Conservation (phyloP, 2,329 filamentous ascomycete species). For the Coniochaeta prunicola region DNA sequence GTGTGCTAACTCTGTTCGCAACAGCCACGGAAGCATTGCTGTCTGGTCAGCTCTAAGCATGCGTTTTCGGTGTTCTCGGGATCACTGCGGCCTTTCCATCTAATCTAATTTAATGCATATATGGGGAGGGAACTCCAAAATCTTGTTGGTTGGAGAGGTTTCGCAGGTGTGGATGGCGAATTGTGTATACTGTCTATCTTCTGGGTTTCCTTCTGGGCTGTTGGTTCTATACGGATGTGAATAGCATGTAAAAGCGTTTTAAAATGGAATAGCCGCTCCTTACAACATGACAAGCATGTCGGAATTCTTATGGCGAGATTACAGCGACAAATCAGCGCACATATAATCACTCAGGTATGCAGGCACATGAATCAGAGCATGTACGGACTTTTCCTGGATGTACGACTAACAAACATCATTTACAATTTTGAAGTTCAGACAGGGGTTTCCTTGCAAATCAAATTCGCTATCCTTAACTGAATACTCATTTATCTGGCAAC, state of each 20-base stretch:
- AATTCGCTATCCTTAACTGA: background rate
- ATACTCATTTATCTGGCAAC: background rate
- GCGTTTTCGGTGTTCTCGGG: conserved; percentile 4
- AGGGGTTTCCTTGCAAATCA: no score
- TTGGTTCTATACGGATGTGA: background rate
- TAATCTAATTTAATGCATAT: conserved; percentile 4
- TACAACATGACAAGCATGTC: background rate
- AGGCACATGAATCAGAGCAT: no score
- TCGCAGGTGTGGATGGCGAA: background rate
- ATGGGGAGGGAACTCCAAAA: background rate
- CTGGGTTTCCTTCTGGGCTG: background rate
- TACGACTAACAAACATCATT: no score
- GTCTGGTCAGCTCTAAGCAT: conserved; percentile 61
- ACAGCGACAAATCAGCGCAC: no score
- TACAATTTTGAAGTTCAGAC: background rate
- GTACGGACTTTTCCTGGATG: no score
- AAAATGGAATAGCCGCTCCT: background rate
- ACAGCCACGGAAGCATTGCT: conserved; percentile 71
- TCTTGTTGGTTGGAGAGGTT: background rate
- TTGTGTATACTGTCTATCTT: background rate
- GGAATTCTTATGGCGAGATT: no score
- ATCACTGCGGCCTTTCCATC: background rate
- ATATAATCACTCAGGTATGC: no score
- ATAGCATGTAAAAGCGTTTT: background rate
- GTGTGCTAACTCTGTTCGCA: conserved; percentile 20